Evolutionary conservation across 768 basidiomycete genomes (phyloP), one percentile per base, ranked within the genome.

Genomic region (Cyclocybe aegerita): DNA sequence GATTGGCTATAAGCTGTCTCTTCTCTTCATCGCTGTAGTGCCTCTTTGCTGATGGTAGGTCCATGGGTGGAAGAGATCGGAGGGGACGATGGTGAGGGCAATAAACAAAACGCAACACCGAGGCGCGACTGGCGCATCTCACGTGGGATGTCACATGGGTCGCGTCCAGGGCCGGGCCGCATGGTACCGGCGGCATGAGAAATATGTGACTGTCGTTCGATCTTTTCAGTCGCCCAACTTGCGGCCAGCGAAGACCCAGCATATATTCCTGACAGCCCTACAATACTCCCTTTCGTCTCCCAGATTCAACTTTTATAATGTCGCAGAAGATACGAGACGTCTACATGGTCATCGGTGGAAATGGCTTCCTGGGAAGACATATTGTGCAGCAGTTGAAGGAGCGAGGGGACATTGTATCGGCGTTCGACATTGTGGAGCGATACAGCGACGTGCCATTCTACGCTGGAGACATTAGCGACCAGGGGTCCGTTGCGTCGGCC

Each of bases 331-430:
- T 72, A 40, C 76, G 70, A 57, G 91, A 96, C 56, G 74, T 83
- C 2, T 98, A 91, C 70, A 72, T 96, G 49, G 93, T 99, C 62
- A 88, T 98, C 62, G 96, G 96, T 16, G 95, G 95, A 49, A 92
- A 90, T 60, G 93, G 93, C 16, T 95, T 96, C 67, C 74, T 96
- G 16, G 93, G 96, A 39, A 76, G 92, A 52, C 89, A 93, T 63
- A 91, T 99, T 59, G 93, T 98, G 30, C 83, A 94, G 59, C 83
- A 85, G 47, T 81, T 98, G 46, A 66, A 89, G 30, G 85, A 81
- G 15, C 80, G 95, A 40, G 88, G 83, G 4, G 90, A 91, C 71
- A 70, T 79, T 34, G 92, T 98, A 12, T 81, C 88, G 0, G 87
- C 90, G 4, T 89, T 98, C 64, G 96, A 98, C 72, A 81, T 97